Base-by-base conservation (phyloP, 352 stramenopile species). In the Phytophthora europaea region DNA sequence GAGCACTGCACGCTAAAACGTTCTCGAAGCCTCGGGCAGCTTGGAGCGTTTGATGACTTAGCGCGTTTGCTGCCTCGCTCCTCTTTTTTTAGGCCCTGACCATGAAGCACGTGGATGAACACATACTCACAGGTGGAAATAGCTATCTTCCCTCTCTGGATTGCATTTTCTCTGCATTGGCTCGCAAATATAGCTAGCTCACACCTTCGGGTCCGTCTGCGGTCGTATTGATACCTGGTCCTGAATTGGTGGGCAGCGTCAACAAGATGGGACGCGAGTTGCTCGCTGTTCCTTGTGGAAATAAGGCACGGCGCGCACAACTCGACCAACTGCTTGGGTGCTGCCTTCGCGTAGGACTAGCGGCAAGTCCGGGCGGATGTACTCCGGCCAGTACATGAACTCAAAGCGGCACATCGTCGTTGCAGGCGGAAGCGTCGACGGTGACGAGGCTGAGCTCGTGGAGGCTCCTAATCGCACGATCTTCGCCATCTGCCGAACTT, bases 351-450 rank as follows among this genome's bases (percentile, higher is more conserved):
- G 81, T 22, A 96, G 65, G 5, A 96, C 86, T n/a, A 96, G 71
- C 56, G 89, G 89, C 47, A 93, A 62, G 52, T 96, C 84, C 0
- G 87, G 87, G 31, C 85, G 89, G 64, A 96, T 84, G 67, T 94
- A 94, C 77, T 96, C 89, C 0, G 89, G 85, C 81, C 86, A 94
- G 80, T 96, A 93, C 80, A 96, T 91, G 73, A 96, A 96, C 63
- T 94, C 85, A 36, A 96, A 94, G 28, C 89, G 87, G 50, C 88
- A 94, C 47, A 92, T 82, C 51, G 78, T 88, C 22, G 73, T 75
- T 55, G 76, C 36, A 65, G 83, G 56, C 43, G 66, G 51, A 56
- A 71, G 59, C 38, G n/a, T 67, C 20, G 53, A 68, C 13, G 36
- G 43, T 51, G 38, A 57, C 1, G 72, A 45, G 5, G 22, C 50